A percentile compares a stretch with the other conserved stretches of the same genome.
These are phyloP conservation scores for Eurotiales sp. DNA, from an alignment of 2,329 filamentous ascomycete genomes.

Conservation along the genomic window DNA sequence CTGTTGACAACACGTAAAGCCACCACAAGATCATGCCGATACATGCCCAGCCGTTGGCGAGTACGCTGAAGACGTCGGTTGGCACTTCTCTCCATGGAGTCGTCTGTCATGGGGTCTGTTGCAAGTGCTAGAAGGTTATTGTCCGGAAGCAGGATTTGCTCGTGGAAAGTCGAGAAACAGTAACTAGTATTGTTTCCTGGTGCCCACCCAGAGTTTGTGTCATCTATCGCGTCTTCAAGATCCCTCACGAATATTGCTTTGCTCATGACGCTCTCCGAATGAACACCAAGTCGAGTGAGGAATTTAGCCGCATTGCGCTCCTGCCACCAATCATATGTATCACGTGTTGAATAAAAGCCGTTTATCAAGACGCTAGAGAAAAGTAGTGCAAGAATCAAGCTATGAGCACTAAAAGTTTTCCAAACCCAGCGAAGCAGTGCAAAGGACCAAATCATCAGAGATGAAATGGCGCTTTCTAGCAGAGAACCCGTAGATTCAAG, in stretches of 20 bases:
- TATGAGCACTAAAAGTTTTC: slow-evolving; percentile 67
- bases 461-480: slow-evolving; percentile 69
- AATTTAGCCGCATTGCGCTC: slow-evolving; percentile 77
- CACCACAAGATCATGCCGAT: slow-evolving; percentile 86
- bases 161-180: slow-evolving; percentile 44
- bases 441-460: slow-evolving; percentile 73
- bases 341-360: slow-evolving; percentile 67
- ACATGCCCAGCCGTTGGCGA: slow-evolving; percentile 76
- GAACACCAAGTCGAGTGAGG: slow-evolving; percentile 76
- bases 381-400: slow-evolving; percentile 67
- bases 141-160: slow-evolving; percentile 35
- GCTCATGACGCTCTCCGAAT: slow-evolving; percentile 75
- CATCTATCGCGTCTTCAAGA: slow-evolving; percentile 62
- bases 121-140: slow-evolving; percentile 27
- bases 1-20: slow-evolving; percentile 86
- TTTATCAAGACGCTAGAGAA: slow-evolving; percentile 69
- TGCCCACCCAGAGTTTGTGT: slow-evolving; percentile 27
- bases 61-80: slow-evolving; percentile 67
- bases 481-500: slow-evolving; percentile 70
- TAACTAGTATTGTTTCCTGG: slow-evolving; percentile 30
- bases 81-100: slow-evolving; percentile 30
- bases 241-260: slow-evolving; percentile 80
- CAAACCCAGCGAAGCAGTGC: slow-evolving; percentile 63
- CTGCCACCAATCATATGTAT: slow-evolving; percentile 75
- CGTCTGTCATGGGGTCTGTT: slow-evolving; percentile 21